Percentiles rank a stretch among this genome's conserved stretches.
phyloP scores from a whole-genome alignment of 768 basidiomycete genomes.

The Nidularia sp. region DNA sequence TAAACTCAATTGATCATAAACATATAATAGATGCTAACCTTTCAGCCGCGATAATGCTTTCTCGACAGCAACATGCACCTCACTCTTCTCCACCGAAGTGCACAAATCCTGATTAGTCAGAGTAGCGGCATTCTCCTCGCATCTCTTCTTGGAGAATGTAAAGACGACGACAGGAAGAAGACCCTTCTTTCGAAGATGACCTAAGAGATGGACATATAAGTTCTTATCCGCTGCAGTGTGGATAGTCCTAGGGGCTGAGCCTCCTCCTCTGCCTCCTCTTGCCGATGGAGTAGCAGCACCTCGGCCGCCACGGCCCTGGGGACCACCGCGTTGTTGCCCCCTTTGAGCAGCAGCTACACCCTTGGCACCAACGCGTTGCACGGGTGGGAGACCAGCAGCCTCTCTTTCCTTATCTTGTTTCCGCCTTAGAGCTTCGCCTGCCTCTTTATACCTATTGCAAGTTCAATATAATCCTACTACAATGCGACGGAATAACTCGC shows the following conservation, averaged over 20 bases:
- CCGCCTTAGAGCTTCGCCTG: conserved; percentile 79
- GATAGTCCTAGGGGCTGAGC: conserved; percentile 45
- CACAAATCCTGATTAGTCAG: conserved; percentile 87
- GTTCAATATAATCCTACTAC: no score
- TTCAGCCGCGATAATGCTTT: conserved; percentile 88
- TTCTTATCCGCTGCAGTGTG: conserved; percentile 81
- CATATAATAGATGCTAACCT: conserved; percentile 42
- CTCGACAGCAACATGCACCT: conserved; percentile 92
- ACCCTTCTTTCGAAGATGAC: conserved; percentile 77
- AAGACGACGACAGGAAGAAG: conserved; percentile 95
- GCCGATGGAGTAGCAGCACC: conserved; percentile 28
- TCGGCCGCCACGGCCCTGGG: conserved; percentile 36
- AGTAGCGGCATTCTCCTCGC: conserved; percentile 94
- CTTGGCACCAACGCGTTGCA: conserved; percentile 80
- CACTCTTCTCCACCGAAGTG: conserved; percentile 89
- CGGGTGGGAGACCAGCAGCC: conserved; percentile 85
- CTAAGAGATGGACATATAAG: conserved; percentile 89
- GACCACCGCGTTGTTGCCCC: conserved; percentile 50
- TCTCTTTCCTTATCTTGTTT: conserved; percentile 99
- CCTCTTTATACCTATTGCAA: conserved; percentile 74
- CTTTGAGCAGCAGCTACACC: conserved; percentile 57
- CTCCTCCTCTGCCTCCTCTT: no score
- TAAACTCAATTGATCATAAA: conserved; percentile 2
- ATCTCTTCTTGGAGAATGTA: conserved; percentile 94
- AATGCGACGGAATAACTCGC: conserved; percentile 44